Conservation (phyloP, 257 asterid genomes). For the Fraxinus cuspidata region DNA sequence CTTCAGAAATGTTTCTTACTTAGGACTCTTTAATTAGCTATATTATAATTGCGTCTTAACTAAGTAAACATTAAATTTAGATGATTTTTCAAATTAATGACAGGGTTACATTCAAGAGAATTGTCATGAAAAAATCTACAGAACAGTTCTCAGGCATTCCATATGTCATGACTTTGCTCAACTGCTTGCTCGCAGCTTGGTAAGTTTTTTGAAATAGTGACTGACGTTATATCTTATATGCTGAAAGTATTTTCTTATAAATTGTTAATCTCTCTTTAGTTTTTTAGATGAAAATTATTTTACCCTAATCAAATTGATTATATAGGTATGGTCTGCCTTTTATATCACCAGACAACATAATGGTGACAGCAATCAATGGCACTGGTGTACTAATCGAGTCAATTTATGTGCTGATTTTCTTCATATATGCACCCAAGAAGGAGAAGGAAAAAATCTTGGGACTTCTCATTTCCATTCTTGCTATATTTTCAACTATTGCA, state of each 20-base stretch:
- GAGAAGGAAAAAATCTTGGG: constrained; percentile 63
- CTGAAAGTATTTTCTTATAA: background rate
- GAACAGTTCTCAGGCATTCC: constrained; percentile 74
- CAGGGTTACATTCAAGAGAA: constrained; percentile 69
- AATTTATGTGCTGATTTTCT: constrained; percentile 54
- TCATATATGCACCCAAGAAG: constrained; percentile 59
- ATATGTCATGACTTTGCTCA: constrained; percentile 65
- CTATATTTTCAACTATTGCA: constrained; percentile 56
- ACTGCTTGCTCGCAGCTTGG: constrained; percentile 65
- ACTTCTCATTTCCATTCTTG: constrained; percentile 42
- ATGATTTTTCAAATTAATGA: background rate
- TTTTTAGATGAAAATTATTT: background rate
- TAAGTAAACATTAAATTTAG: background rate
- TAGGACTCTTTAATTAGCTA: background rate
- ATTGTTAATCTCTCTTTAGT: background rate
- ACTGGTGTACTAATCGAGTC: constrained; percentile 62
- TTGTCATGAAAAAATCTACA: constrained; percentile 48
- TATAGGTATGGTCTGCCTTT: constrained; percentile 82
- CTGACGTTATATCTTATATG: background rate
- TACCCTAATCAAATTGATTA: background rate
- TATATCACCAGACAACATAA: constrained; percentile 57
- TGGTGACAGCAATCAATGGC: constrained; percentile 63
- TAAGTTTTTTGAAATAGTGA: constrained; percentile 16
- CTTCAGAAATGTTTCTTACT: too few species aligned
- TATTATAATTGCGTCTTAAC: background rate